Conservation (phyloP, 2,329 filamentous ascomycete species). For the Westerdykella ornata region DNA sequence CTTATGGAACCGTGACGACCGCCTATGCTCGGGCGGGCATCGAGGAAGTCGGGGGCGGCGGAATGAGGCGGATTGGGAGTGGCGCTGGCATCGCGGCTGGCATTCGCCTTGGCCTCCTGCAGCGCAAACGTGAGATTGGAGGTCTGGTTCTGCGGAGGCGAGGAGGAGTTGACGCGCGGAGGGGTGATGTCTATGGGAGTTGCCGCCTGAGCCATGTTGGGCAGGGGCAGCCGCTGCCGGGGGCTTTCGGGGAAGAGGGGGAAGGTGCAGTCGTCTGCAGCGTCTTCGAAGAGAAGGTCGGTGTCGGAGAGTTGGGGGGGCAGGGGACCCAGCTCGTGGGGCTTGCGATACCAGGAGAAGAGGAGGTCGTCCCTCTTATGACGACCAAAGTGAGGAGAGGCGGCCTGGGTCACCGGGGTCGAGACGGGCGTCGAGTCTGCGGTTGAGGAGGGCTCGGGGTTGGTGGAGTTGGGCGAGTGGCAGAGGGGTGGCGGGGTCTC, state of each 20-base stretch:
- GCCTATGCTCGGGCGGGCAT: slow-evolving; percentile 28
- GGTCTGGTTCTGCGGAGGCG: slow-evolving; percentile 54
- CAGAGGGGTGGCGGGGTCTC: slow-evolving; percentile 48
- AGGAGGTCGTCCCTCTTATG: slow-evolving; percentile 40
- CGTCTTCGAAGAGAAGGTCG: slow-evolving; percentile 37
- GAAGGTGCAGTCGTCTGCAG: slow-evolving; percentile 37
- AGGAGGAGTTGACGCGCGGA: slow-evolving; percentile 51
- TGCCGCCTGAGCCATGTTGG: slow-evolving; percentile 48
- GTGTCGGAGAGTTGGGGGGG: slow-evolving; percentile 23
- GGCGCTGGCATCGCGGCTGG: slow-evolving; percentile 21
- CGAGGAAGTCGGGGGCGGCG: slow-evolving; percentile 26
- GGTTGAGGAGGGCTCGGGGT: slow-evolving; percentile 45
- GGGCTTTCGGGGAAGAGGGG: slow-evolving; percentile 35
- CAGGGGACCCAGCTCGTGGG: slow-evolving; percentile 27
- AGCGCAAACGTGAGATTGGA: slow-evolving; percentile 59
- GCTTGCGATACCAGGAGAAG: slow-evolving; percentile 43
- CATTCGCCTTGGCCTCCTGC: slow-evolving; percentile 41
- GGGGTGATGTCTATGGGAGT: slow-evolving; percentile 55
- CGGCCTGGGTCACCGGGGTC: slow-evolving; percentile 31
- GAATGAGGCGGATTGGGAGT: slow-evolving; percentile 41
- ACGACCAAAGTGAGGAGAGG: slow-evolving; percentile 38
- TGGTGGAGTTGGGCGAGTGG: slow-evolving; percentile 46
- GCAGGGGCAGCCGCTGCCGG: slow-evolving; percentile 9
- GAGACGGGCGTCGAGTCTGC: slow-evolving; percentile 48
- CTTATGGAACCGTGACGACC: slow-evolving; percentile 52